Conservation (phyloP, 495 filamentous ascomycete genomes). For the Emericellopsis terricola region DNA sequence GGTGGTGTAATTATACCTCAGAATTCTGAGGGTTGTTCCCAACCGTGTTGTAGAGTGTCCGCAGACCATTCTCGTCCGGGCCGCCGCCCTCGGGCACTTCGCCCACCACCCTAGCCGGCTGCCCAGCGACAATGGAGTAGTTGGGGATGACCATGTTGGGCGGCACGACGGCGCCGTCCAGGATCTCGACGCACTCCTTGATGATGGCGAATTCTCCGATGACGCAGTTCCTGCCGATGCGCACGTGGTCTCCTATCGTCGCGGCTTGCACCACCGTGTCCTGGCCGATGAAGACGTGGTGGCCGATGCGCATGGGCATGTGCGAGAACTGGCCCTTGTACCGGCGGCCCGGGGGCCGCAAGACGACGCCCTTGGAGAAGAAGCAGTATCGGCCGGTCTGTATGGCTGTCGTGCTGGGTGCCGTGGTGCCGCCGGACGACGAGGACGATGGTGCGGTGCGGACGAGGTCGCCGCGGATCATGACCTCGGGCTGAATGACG, state of each 20-base stretch:
- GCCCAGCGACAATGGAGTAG: constrained; percentile 68
- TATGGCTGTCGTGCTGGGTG: constrained; percentile 46
- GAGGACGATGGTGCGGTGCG: constrained; percentile 26
- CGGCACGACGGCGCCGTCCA: constrained; percentile 69
- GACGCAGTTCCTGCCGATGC: constrained; percentile 55
- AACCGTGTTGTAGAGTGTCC: constrained; percentile 32
- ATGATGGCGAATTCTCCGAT: constrained; percentile 75
- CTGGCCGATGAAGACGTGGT: constrained; percentile 77
- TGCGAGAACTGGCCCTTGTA: constrained; percentile 51
- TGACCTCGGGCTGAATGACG: constrained; percentile 78
- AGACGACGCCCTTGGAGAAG: constrained; percentile 49
- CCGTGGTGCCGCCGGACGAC: constrained; percentile 7
- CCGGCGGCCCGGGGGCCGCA: constrained; percentile 61
- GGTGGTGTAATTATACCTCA: too few relatives aligned
- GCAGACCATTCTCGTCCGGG: constrained; percentile 38
- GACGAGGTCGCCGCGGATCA: constrained; percentile 80
- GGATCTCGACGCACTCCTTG: constrained; percentile 72
- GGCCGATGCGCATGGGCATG: constrained; percentile 76
- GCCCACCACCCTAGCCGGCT: constrained; percentile 65
- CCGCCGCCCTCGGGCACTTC: constrained; percentile 63
- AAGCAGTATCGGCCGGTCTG: constrained; percentile 80
- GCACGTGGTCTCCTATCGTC: constrained; percentile 60
- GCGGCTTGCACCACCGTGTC: constrained; percentile 60
- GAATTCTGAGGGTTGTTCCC: constrained; percentile 33
- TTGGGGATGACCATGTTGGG: constrained; percentile 81